These are phyloP conservation scores for Chloris gayana DNA, from an alignment of 176 grass and related monocot genomes.

Conservation along the genomic window DNA sequence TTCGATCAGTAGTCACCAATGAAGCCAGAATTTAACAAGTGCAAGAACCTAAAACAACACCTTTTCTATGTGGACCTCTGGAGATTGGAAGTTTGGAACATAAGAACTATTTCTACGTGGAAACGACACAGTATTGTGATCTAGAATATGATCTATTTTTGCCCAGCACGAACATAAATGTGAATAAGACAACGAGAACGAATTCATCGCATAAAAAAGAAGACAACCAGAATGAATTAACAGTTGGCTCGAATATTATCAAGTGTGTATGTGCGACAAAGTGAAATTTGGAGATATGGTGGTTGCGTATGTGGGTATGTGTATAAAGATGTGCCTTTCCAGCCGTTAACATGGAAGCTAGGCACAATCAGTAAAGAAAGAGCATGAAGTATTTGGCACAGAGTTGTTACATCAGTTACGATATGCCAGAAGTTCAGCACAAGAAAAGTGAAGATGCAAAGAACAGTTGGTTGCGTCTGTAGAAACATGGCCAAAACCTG, in stretches of 20 bases:
- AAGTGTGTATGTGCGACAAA: background rate
- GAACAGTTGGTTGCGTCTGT: constrained; percentile 17
- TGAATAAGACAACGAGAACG: background rate
- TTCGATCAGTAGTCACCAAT: background rate
- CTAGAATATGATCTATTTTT: too few species aligned
- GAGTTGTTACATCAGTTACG: background rate
- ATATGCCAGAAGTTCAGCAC: too few species aligned
- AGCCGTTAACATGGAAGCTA: background rate
- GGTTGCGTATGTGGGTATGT: too few species aligned
- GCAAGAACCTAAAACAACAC: too few species aligned
- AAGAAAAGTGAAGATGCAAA: background rate
- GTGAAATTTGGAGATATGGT: too few species aligned
- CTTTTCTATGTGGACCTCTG: too few species aligned
- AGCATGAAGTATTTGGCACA: background rate
- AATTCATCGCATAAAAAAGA: too few species aligned
- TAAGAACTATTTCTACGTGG: background rate
- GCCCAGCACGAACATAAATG: background rate
- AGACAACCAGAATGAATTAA: too few species aligned
- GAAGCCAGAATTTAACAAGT: background rate
- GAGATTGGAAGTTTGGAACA: too few species aligned
- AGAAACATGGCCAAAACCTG: constrained; percentile 24
- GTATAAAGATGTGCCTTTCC: background rate
- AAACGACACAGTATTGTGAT: background rate
- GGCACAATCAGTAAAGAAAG: background rate
- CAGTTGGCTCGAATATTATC: background rate